phyloP scores from a whole-genome alignment of 371 early-diverging fungal genomes.

The Mortierella sp. region DNA sequence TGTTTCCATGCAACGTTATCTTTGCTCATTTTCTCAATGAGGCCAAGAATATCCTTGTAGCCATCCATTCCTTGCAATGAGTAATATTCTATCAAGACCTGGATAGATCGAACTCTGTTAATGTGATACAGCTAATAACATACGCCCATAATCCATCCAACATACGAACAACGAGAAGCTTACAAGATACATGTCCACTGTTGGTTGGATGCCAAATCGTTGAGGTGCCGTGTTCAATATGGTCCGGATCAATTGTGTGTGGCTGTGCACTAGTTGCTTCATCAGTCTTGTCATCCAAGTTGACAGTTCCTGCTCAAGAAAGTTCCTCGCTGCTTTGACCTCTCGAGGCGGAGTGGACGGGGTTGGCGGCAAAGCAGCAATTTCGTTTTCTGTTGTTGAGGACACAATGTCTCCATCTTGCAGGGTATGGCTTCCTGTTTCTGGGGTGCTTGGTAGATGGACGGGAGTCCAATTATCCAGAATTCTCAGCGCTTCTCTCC shows the following conservation, averaged over 20 bases:
- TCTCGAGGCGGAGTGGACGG: not conserved
- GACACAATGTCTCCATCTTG: not conserved
- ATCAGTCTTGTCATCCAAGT: constrained; percentile 81
- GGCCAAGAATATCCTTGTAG: constrained; percentile 11
- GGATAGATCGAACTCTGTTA: too few species aligned
- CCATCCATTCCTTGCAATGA: constrained; percentile 25
- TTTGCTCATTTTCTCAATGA: constrained; percentile 22
- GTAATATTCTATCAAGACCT: constrained; percentile 33
- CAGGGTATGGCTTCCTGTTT: not conserved
- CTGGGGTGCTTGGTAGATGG: not conserved
- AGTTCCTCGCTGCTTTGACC: not conserved
- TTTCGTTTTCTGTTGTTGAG: too few species aligned
- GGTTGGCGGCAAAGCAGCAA: not conserved
- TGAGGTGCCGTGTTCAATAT: constrained; percentile 22
- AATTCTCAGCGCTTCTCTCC: constrained; percentile 33
- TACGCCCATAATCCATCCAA: too few species aligned
- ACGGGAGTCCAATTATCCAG: constrained; percentile 29
- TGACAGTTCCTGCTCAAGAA: constrained; percentile 17
- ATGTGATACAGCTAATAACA: too few species aligned
- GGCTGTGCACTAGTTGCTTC: constrained; percentile 65
- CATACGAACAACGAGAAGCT: too few species aligned
- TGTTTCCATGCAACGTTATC: constrained; percentile 21
- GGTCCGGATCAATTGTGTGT: constrained; percentile 32
- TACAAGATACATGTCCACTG: constrained; percentile 40
- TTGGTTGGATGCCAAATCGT: constrained; percentile 32